Conservation (phyloP, 257 asterid genomes). For the Plectranthus barbatus region DNA sequence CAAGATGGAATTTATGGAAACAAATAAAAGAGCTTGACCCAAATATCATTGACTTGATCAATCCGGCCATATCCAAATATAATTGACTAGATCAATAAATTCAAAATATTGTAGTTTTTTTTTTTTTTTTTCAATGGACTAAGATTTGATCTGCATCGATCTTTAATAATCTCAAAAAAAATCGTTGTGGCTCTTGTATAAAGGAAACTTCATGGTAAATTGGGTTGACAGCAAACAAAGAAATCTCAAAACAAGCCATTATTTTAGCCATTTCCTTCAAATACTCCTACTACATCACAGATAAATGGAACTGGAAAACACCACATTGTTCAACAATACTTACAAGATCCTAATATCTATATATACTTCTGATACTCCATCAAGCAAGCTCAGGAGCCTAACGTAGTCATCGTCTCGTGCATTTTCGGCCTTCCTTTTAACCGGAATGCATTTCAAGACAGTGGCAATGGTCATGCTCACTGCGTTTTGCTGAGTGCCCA, state of each 20-base stretch:
- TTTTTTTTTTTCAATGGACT: too few relatives aligned
- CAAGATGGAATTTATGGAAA: neutral
- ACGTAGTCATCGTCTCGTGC: slow-evolving; percentile 52
- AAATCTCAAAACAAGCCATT: neutral
- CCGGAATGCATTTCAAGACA: slow-evolving; percentile 63
- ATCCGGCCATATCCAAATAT: neutral
- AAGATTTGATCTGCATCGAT: neutral
- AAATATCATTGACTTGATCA: neutral
- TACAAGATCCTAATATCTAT: neutral
- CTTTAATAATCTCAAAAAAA: neutral
- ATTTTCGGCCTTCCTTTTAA: slow-evolving; percentile 14
- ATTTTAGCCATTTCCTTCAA: too few relatives aligned
- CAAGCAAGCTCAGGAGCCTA: slow-evolving; percentile 27
- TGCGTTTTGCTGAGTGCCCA: slow-evolving; percentile 57
- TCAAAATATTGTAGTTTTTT: too few relatives aligned
- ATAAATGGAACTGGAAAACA: too few relatives aligned
- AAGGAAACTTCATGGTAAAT: neutral
- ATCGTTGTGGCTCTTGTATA: neutral
- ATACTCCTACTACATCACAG: too few relatives aligned
- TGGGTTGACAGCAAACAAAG: neutral
- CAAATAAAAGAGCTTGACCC: neutral
- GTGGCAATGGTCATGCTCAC: slow-evolving; percentile 52
- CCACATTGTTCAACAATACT: too few relatives aligned
- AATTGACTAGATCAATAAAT: too few relatives aligned
- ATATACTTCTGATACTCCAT: neutral